Evolutionary conservation across 176 grass and related monocot genomes (phyloP).

Genomic region (Guadua angustifolia): DNA sequence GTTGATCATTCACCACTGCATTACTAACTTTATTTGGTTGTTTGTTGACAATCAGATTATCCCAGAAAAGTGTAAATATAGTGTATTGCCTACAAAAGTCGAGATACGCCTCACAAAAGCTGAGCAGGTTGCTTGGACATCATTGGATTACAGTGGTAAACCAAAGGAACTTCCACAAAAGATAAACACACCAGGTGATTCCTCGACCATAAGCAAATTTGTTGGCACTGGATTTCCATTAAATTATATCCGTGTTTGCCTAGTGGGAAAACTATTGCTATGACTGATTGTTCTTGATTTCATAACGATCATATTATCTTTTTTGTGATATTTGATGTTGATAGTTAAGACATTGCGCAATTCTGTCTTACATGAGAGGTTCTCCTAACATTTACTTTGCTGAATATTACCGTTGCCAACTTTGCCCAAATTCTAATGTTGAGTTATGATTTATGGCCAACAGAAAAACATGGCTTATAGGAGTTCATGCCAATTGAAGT

Average conservation of each 20-base stretch:
- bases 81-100: slow-evolving; percentile 69
- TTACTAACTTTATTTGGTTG: slow-evolving; percentile 36
- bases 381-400: not conserved
- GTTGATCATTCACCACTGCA: not conserved
- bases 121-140: slow-evolving; percentile 68
- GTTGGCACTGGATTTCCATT: not conserved
- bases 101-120: slow-evolving; percentile 77
- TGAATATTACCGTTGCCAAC: not conserved
- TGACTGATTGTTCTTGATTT: not conserved
- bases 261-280: not conserved
- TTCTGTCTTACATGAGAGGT: not conserved
- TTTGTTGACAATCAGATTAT: slow-evolving; percentile 61
- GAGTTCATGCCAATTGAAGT: not conserved
- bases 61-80: slow-evolving; percentile 77
- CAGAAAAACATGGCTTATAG: not conserved
- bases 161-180: slow-evolving; percentile 55
- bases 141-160: slow-evolving; percentile 64
- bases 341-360: not conserved
- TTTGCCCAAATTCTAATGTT: not conserved
- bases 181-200: slow-evolving; percentile 57
- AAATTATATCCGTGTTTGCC: not conserved
- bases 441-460: not conserved
- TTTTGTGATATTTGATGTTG: not conserved
- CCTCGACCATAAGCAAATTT: not conserved
- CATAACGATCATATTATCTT: not conserved